Evolutionary conservation across 352 stramenopile species (phyloP).

Genomic region (Phytophthora pluvialis): DNA sequence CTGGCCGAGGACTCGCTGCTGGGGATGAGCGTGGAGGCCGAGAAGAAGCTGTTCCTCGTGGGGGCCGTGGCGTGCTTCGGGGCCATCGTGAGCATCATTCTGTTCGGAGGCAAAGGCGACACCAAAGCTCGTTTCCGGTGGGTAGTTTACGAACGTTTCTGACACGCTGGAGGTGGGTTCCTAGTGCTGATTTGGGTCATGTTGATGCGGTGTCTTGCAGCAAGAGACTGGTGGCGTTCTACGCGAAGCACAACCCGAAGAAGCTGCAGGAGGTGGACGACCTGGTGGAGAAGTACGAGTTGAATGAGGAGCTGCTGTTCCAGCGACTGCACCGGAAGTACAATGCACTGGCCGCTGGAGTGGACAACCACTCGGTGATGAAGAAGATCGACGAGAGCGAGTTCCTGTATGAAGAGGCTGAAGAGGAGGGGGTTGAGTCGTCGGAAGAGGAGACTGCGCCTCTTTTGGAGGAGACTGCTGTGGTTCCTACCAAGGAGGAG

Average conservation of each 20-base stretch:
- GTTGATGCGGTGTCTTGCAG: slow-evolving; percentile 32
- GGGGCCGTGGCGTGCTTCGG: slow-evolving; percentile 54
- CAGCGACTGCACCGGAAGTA: slow-evolving; percentile 82
- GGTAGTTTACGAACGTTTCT: slow-evolving; percentile 9
- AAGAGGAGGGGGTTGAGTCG: slow-evolving; percentile 45
- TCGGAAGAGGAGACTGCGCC: slow-evolving; percentile 29
- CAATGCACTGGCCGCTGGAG: slow-evolving; percentile 57
- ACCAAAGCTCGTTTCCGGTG: slow-evolving; percentile 56
- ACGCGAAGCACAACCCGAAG: slow-evolving; percentile 72
- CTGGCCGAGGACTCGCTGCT: slow-evolving; percentile 46
- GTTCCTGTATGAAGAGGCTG: slow-evolving; percentile 61
- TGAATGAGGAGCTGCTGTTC: slow-evolving; percentile 84
- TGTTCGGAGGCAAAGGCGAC: slow-evolving; percentile 50
- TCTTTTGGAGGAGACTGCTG: background rate
- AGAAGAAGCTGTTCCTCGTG: slow-evolving; percentile 56
- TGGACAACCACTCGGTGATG: slow-evolving; percentile 37
- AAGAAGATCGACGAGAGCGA: slow-evolving; percentile 57
- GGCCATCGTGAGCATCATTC: slow-evolving; percentile 50
- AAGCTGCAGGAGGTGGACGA: slow-evolving; percentile 71
- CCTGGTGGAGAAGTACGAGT: slow-evolving; percentile 75
- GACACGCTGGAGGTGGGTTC: background rate
- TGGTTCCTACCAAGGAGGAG: slow-evolving; percentile 10
- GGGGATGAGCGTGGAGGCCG: slow-evolving; percentile 40
- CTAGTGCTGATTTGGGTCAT: background rate
- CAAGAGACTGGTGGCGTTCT: slow-evolving; percentile 66